Evolutionary conservation across 2,329 filamentous ascomycete genomes (phyloP).

Genomic region (Arachnopeziza araneosa): DNA sequence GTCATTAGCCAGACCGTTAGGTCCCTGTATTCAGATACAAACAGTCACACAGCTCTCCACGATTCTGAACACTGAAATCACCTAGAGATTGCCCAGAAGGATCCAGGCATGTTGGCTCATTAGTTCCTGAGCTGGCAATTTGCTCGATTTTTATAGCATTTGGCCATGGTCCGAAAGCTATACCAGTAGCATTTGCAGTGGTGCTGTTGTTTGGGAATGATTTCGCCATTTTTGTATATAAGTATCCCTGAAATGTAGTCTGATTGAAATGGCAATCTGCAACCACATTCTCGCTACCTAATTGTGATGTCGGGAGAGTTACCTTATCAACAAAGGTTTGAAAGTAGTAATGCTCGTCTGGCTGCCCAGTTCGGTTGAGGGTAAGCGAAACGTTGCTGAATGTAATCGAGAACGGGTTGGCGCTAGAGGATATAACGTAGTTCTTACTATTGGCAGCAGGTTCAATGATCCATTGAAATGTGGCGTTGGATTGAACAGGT

Average conservation of each 20-base stretch:
- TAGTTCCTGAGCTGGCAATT: slow-evolving; percentile 40
- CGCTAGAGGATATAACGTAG: slow-evolving; percentile 49
- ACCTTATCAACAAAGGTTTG: slow-evolving; percentile 46
- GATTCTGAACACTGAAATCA: slow-evolving; percentile 30
- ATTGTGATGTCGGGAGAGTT: slow-evolving; percentile 41
- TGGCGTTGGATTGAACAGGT: slow-evolving; percentile 38
- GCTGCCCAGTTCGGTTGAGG: slow-evolving; percentile 41
- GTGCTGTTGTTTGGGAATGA: slow-evolving; percentile 35
- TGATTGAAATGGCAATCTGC: slow-evolving; percentile 53
- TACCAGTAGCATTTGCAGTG: slow-evolving; percentile 23
- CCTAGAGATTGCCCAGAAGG: slow-evolving; percentile 33
- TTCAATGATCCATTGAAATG: slow-evolving; percentile 58
- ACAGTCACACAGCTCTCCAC: slow-evolving; percentile 20
- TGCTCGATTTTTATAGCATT: slow-evolving; percentile 53
- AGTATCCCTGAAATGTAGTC: slow-evolving; percentile 48
- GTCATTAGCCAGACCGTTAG: slow-evolving; percentile 5
- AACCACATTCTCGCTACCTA: slow-evolving; percentile 40
- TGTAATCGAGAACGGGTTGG: slow-evolving; percentile 49
- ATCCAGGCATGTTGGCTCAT: slow-evolving; percentile 50
- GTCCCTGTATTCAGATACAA: slow-evolving; percentile 25
- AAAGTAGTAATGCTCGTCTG: slow-evolving; percentile 54
- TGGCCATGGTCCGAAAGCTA: slow-evolving; percentile 44
- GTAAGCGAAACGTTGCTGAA: slow-evolving; percentile 49
- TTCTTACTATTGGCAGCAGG: slow-evolving; percentile 32
- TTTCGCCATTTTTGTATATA: slow-evolving; percentile 52